phyloP scores from a whole-genome alignment of 2,329 filamentous ascomycete genomes.

The Venturia aucupariae region DNA sequence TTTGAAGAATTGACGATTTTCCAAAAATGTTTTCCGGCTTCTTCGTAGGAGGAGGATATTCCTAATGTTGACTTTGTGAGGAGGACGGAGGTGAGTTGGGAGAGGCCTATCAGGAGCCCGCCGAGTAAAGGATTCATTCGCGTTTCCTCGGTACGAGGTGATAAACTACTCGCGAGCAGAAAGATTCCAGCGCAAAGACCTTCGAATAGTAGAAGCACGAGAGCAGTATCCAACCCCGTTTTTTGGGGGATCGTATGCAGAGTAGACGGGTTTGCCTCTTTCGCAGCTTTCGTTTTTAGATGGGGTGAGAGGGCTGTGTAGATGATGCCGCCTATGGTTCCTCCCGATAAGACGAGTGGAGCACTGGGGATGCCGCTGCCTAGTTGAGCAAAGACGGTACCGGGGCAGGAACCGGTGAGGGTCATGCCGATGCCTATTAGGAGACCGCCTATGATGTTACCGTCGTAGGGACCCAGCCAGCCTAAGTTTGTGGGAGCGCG shows the following conservation, averaged over 20 bases:
- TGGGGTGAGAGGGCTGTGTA: conserved; percentile 12
- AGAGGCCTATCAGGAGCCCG: conserved; percentile 49
- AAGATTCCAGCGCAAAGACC: conserved; percentile 34
- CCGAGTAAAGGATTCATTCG: conserved; percentile 43
- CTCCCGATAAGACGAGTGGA: conserved; percentile 45
- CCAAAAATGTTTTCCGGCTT: conserved; percentile 45
- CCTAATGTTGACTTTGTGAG: conserved; percentile 48
- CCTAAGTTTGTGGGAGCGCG: conserved; percentile 44
- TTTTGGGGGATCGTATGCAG: conserved; percentile 21
- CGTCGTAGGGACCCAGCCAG: conserved; percentile 49
- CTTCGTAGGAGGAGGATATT: conserved; percentile 53
- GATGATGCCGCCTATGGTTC: conserved; percentile 44
- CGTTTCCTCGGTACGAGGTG: conserved; percentile 22
- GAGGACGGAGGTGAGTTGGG: conserved; percentile 49
- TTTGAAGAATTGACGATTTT: conserved; percentile 16
- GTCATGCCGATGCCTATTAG: conserved; percentile 59
- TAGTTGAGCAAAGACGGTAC: conserved; percentile 54
- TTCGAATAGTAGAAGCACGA: conserved; percentile 37
- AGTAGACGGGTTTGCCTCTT: not conserved
- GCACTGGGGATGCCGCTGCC: conserved; percentile 46
- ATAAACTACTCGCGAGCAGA: conserved; percentile 28
- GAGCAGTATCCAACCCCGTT: conserved; percentile 32
- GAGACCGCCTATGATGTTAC: conserved; percentile 54
- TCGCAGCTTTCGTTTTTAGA: conserved; percentile 2
- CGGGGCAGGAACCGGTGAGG: conserved; percentile 55